Evolutionary conservation across 1,284 basidiomycete genomes (phyloP), one percentile per base, ranked within the genome.

Genomic region (Ceratorhiza oryzae-sativae): DNA sequence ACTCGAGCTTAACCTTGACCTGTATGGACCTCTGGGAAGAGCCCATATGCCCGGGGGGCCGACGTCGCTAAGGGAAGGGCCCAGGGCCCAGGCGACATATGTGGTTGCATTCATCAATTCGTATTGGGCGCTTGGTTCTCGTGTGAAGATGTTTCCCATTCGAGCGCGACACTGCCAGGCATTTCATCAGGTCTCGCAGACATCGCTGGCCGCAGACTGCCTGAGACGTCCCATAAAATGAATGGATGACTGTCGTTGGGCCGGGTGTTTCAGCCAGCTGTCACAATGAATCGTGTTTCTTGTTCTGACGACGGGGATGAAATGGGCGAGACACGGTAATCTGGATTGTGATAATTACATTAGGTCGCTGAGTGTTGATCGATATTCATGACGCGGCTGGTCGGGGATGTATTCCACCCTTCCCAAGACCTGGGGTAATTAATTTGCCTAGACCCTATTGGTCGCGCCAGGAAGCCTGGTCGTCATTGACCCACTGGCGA

Each of bases 361-460:
- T 53, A 53, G 30, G 30, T 53, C 12, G 4, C 20, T 53, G 23
- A 12, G 27, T 6, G 23, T 1, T 53, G 49, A 53, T 53, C 49
- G 49, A 53, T 53, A 53, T n/a, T 27, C 49, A 12, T 27, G 20
- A 53, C 49, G 23, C 30, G n/a, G n/a, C 36, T 30, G 27, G 49
- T 18, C 49, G 49, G 49, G 49, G 12, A 53, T 27, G 12, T 53
- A 27, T 53, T 27, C 41, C 59, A 45, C 5, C 18, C 23, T 20
- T 10, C 27, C 27, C 25, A 32, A 39, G 42, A 41, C 25, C 51
- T 23, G 51, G 63, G 63, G 39, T 56, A 68, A 68, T 68, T 68
- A 68, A 68, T 68, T 56, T 68, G 34, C 63, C 63, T 51, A 46
- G 63, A 39, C 63, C 63, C 46, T 36, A 56, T 6, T 39, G 55